Base-by-base conservation (phyloP, 2,329 filamentous ascomycete genomes). In the Verticillium tricorpus region DNA sequence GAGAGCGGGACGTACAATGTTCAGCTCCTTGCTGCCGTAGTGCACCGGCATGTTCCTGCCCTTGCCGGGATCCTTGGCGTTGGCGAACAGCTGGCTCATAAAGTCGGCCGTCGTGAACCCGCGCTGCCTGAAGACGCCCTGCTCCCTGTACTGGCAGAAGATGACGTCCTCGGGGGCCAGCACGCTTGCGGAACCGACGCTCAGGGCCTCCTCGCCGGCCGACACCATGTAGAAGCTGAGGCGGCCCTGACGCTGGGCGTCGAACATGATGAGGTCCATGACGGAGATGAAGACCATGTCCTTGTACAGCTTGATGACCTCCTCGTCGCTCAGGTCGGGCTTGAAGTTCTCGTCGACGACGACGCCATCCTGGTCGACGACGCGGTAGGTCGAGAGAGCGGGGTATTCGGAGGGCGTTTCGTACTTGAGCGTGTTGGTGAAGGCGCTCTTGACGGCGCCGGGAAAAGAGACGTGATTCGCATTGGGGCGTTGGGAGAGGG, bases 11-110 rank as follows among this genome's bases (percentile, higher is more conserved):
- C 45, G 19, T 73, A 93, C 90, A 70, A 97, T 93, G 68, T 97
- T 92, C 62, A 96, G 80, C 66, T 91, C 88, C 62, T 83, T 86
- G 74, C 90, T 93, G 56, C 93, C 93, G 71, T 98, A 99, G 76
- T 99, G 95, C 15, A 98, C 91, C 0, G 95, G 95, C 95, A 99
- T 99, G 70, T 97, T 98, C 65, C 94, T 87, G 1, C 93, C 95
- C 63, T 83, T 85, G 1, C 94, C 93, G 0, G 82, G 76, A 69
- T 99, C 95, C 65, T 92, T 85, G 60, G 80, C 84, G 72, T 97
- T 98, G 22, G 93, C 88, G 77, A 98, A 97, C 9, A 99, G 78
- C 74, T 99, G 95, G 69, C 87, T 90, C 95, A 99, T 98, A 71
- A 98, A 98, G 63, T 98, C 88, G 57, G 88, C 87, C 56, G 96